Conservation (phyloP, 176 grass and related monocot species). For the Musa acuminata region DNA sequence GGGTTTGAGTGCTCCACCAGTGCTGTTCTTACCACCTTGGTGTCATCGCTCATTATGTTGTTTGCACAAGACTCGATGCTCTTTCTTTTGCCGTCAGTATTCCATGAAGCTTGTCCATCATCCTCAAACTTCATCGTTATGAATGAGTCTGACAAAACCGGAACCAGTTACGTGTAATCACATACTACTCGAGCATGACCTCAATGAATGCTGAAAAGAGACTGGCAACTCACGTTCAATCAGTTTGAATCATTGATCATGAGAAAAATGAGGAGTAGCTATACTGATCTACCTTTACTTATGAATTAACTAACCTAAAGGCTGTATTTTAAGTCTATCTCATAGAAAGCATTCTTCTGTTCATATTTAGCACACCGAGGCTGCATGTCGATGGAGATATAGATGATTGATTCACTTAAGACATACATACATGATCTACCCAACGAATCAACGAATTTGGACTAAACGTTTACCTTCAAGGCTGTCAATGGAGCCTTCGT, state of each 20-base stretch:
- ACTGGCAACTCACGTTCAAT: too few species aligned
- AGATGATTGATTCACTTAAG: too few species aligned
- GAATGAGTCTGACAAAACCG: constrained; percentile 7
- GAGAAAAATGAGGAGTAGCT: too few species aligned
- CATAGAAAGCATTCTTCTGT: not conserved
- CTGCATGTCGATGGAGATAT: too few species aligned
- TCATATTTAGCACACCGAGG: too few species aligned
- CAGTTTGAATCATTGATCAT: too few species aligned
- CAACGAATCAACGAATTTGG: not conserved
- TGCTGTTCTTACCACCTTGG: not conserved
- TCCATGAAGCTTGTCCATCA: not conserved
- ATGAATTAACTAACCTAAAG: not conserved
- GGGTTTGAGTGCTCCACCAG: not conserved
- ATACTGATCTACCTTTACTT: too few species aligned
- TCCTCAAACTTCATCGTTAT: constrained; percentile 12
- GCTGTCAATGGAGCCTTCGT: constrained; percentile 2
- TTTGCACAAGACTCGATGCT: too few species aligned
- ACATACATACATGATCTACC: too few species aligned
- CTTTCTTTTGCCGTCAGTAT: not conserved
- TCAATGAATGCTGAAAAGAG: too few species aligned
- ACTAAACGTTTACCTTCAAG: constrained; percentile 1
- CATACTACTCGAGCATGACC: too few species aligned
- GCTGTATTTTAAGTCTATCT: too few species aligned
- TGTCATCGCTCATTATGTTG: not conserved
- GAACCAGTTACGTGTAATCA: not conserved